These are phyloP conservation scores for Pseudozyma flocculosa DNA, from an alignment of 1,284 basidiomycete genomes.

Conservation along the genomic window DNA sequence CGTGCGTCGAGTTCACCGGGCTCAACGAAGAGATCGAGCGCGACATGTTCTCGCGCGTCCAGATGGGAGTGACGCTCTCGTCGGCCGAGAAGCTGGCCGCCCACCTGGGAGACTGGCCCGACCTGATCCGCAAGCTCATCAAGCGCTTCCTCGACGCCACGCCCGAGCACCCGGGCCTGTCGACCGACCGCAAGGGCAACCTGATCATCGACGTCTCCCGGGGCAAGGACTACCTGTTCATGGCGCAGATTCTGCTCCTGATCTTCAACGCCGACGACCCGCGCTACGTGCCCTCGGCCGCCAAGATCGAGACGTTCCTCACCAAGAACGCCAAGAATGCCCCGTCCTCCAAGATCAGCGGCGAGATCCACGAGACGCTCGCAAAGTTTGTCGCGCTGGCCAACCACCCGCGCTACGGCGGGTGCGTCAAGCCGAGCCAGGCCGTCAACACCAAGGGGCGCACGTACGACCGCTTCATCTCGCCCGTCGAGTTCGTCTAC, in stretches of 20 bases:
- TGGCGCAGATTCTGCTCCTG: slow-evolving; percentile 34
- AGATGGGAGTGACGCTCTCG: slow-evolving; percentile 44
- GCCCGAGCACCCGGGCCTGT: slow-evolving; percentile 8
- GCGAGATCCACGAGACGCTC: slow-evolving; percentile 15
- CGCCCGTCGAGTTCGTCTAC: slow-evolving; percentile 39
- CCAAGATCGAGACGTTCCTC: slow-evolving; percentile 22
- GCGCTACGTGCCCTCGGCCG: slow-evolving; percentile 15
- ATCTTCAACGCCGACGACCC: slow-evolving; percentile 6
- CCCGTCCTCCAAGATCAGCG: slow-evolving; percentile 5
- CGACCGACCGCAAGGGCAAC: slow-evolving; percentile 22
- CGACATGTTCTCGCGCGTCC: slow-evolving; percentile 44
- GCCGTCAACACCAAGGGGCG: slow-evolving; percentile 9
- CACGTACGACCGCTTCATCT: slow-evolving; percentile 16
- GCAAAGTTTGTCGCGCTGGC: slow-evolving; percentile 27
- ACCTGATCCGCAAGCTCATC: slow-evolving; percentile 36
- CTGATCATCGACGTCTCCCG: slow-evolving; percentile 16
- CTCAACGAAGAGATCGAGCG: slow-evolving; percentile 33
- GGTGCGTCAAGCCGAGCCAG: slow-evolving; percentile 25
- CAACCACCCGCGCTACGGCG: slow-evolving; percentile 23
- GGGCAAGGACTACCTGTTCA: slow-evolving; percentile 33
- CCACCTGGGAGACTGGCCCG: slow-evolving; percentile 29
- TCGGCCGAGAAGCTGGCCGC: slow-evolving; percentile 43
- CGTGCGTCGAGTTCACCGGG: slow-evolving; percentile 28
- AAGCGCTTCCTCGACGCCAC: slow-evolving; percentile 32
- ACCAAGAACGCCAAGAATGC: slow-evolving; percentile 9